Base-by-base conservation (phyloP, 2,329 filamentous ascomycete species). In the Trichoderma polysporum region DNA sequence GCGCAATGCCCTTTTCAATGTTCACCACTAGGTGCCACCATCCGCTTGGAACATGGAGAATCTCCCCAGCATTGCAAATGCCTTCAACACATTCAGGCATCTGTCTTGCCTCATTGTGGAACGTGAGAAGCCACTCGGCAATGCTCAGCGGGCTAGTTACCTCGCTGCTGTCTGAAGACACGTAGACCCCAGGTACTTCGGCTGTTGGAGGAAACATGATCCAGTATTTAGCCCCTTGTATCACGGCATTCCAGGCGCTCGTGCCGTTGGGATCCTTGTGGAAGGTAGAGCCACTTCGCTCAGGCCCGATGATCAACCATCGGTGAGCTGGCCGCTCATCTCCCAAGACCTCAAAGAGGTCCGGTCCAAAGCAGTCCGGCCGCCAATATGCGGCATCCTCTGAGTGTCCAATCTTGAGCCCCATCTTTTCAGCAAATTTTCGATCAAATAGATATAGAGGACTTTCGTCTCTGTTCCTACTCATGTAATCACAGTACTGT, bases 21-120 rank as follows among this genome's bases (percentile, higher is more conserved):
- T 98, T 98, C 53, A 98, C 89, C 10, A 98, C 95, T 35, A 98
- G 82, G 82, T 98, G 94, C 89, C 95, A 98, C 94, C 94, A 98
- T 6, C 94, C 94, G 60, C 90, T 93, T 0, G 95, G 94, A 6
- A 98, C 94, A 75, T 97, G 92, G 58, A 98, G 79, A 17, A 98
- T 90, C 77, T 98, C 95, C 2, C 94, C 94, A 49, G 89, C 87
- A 15, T 82, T 79, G 75, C 94, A 98, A 31, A 98, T 88, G 0
- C 93, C 94, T 79, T 98, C 94, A 33, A 91, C 79, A 73, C 94
- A 97, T 12, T 91, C 92, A 0, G 90, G 86, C 2, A 90, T 88
- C 61, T 81, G 83, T 60, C 94, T 87, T 10, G 94, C 95, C 74
- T 94, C 91, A 2, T 86, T 86, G 75, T 98, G 95, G 78, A 97